Base-by-base conservation (phyloP, 1,284 basidiomycete species). In the Naganishia albida region DNA sequence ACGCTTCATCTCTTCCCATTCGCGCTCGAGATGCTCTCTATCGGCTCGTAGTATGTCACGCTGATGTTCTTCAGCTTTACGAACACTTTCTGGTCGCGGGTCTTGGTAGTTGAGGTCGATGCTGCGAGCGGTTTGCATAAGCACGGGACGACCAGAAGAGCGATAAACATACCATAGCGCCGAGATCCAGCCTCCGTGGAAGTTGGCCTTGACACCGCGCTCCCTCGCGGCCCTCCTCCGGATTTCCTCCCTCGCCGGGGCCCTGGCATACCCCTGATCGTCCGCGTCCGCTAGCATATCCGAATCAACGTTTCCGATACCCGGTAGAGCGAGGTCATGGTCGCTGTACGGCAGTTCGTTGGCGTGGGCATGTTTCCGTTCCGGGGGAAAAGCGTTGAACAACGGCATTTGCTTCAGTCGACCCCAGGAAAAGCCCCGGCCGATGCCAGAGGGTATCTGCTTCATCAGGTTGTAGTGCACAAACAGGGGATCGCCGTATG, bases 401-500 rank as follows among this genome's bases (percentile, higher is more conserved):
- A 78, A 49, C 0, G 75, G 74, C 48, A 80, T 53, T 62, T 78
- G 77, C 66, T 80, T 80, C 2, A 76, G 75, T 3, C 75, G 72
- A 7, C 80, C 80, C 79, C 80, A 81, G 3, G 73, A 74, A 70
- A 71, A 79, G 1, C 77, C 76, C 18, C 72, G 65, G 8, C 74
- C 74, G 49, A 81, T 69, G 2, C 78, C 79, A 1, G 71, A 73
- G 2, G 79, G 77, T 53, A 82, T 79, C 70, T 81, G 76, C 69
- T 82, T 82, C 54, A 83, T 70, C 23, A 82, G 71, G 60, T 78
- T 78, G 75, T 80, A 81, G 70, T 83, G 82, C 2, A 83, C 75
- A 64, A 82, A 81, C 12, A 80, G 65, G 0, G 79, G 78, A 53
- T 75, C 71, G 7, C 82, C 82, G 70, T 71, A 78, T 2, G 75